A percentile compares a stretch with the other conserved stretches of the same genome.
phyloP scores from a whole-genome alignment of 1,139 yeast genomes.

The Yamadazyma conglobata region DNA sequence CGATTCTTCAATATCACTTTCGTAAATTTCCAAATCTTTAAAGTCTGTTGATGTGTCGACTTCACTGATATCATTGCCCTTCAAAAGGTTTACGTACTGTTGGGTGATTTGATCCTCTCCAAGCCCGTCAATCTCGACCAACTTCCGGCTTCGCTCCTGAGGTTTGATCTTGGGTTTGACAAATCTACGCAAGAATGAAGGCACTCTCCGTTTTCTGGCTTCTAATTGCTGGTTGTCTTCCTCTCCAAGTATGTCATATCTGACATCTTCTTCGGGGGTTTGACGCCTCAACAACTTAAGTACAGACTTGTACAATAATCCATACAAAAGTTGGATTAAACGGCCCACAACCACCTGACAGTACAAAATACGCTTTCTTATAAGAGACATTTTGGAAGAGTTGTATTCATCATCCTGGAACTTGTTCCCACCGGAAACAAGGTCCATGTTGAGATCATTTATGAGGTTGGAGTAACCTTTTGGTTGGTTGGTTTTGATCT shows the following conservation, averaged over 20 bases:
- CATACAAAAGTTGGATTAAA: constrained; percentile 24
- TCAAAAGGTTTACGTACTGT: constrained; percentile 23
- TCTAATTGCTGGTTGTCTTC: constrained; percentile 24
- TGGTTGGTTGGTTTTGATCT: constrained; percentile 16
- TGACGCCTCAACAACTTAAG: constrained; percentile 1
- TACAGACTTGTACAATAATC: constrained; percentile 16
- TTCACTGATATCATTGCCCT: constrained; percentile 36
- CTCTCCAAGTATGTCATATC: constrained; percentile 9
- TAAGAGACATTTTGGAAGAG: constrained; percentile 17
- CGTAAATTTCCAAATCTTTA: constrained; percentile 7
- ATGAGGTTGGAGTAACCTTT: constrained; percentile 36
- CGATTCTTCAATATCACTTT: constrained; percentile 12
- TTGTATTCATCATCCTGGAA: constrained; percentile 12
- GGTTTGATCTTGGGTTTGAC: constrained; percentile 14
- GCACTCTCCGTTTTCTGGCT: constrained; percentile 19
- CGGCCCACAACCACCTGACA: constrained; percentile 18
- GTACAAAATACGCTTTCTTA: constrained; percentile 21
- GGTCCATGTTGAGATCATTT: constrained; percentile 24
- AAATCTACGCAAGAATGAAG: constrained; percentile 25
- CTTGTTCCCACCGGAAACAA: constrained; percentile 19
- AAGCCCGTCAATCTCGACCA: constrained; percentile 21
- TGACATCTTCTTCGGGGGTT: constrained; percentile 1
- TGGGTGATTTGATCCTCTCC: constrained; percentile 22
- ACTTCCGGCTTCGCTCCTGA: constrained; percentile 6
- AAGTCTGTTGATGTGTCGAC: constrained; percentile 48